Conservation (phyloP, 2,329 filamentous ascomycete genomes). For the Mycosphaerella arachidis region DNA sequence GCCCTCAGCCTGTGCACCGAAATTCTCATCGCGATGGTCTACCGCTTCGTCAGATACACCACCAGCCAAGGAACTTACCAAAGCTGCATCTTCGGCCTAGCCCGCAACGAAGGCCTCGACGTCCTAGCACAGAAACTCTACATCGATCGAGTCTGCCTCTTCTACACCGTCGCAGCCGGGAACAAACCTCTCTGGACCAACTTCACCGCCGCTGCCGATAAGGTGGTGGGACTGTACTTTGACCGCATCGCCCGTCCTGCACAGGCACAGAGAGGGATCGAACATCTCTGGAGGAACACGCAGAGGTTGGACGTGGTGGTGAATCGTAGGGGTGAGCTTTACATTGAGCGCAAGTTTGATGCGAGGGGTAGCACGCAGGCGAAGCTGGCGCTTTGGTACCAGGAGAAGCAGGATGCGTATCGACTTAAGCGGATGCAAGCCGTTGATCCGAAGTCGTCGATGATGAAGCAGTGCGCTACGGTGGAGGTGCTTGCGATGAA, state of each 20-base stretch:
- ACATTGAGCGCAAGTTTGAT: neutral
- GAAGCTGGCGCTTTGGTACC: neutral
- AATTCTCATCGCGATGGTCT: neutral
- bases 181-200: neutral
- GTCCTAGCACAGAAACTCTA: constrained; percentile 4
- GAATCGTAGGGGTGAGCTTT: neutral
- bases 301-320: neutral
- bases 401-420: neutral
- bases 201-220: neutral
- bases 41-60: neutral
- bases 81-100: neutral
- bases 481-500: neutral
- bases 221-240: neutral
- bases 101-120: neutral
- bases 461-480: neutral
- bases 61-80: neutral
- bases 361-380: neutral
- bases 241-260: neutral
- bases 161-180: neutral
- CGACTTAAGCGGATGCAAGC: neutral
- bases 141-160: neutral
- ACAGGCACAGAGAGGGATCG: neutral
- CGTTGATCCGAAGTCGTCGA: neutral
- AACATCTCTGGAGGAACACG: neutral
- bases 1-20: neutral